These are phyloP conservation scores for Collybia mongolica DNA, from an alignment of 768 basidiomycete species.

Conservation along the genomic window DNA sequence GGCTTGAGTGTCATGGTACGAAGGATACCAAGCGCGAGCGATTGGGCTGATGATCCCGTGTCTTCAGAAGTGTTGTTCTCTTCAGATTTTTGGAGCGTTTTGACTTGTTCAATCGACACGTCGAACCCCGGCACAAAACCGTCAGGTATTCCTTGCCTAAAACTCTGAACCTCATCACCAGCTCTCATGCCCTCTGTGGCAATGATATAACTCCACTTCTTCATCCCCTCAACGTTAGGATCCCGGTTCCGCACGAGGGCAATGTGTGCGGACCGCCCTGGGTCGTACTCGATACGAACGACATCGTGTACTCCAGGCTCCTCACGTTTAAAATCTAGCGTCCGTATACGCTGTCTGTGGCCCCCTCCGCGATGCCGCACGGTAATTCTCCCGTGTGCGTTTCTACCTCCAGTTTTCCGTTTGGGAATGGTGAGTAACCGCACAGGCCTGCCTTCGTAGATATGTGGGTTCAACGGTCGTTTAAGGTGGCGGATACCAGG, in stretches of 20 bases:
- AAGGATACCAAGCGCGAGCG: slow-evolving; percentile 81
- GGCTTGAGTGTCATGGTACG: slow-evolving; percentile 82
- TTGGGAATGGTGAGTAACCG: slow-evolving; percentile 78
- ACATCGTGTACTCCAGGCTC: slow-evolving; percentile 85
- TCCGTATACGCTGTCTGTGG: slow-evolving; percentile 81
- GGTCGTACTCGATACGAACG: slow-evolving; percentile 95
- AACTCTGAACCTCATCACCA: slow-evolving; percentile 86
- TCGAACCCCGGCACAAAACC: slow-evolving; percentile 64
- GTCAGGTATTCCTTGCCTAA: slow-evolving; percentile 76
- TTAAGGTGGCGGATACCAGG: slow-evolving; percentile 86
- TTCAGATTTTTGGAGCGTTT: slow-evolving; percentile 13
- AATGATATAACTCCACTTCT: slow-evolving; percentile 87
- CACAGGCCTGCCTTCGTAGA: slow-evolving; percentile 85
- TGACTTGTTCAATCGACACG: slow-evolving; percentile 14
- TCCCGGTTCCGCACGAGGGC: slow-evolving; percentile 77
- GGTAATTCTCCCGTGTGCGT: slow-evolving; percentile 79
- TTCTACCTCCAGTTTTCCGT: slow-evolving; percentile 86
- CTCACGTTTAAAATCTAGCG: slow-evolving; percentile 82
- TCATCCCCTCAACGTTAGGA: slow-evolving; percentile 45
- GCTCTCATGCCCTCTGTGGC: slow-evolving; percentile 88
- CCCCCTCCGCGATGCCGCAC: slow-evolving; percentile 91
- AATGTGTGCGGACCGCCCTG: slow-evolving; percentile 90
- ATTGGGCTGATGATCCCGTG: slow-evolving; percentile 41
- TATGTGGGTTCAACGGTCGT: slow-evolving; percentile 77
- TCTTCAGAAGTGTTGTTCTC: slow-evolving; percentile 13